A percentile compares a stretch with the other conserved stretches of the same genome.
These are phyloP conservation scores for Penicillium carneum DNA, from an alignment of 2,329 filamentous ascomycete species.

Conservation along the genomic window DNA sequence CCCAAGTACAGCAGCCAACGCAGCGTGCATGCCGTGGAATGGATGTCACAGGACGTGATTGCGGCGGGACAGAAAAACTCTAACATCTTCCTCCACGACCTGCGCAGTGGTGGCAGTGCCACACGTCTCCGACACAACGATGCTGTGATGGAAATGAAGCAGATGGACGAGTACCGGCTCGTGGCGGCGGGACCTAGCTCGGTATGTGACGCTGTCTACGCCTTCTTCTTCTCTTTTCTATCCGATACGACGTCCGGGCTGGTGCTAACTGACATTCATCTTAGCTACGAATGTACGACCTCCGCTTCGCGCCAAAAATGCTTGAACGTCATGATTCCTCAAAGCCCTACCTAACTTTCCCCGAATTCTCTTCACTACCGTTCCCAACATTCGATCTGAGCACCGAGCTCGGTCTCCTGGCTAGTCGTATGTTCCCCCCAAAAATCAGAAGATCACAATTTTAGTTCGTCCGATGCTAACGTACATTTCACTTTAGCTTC, in stretches of 20 bases:
- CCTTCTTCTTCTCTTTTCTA: neutral
- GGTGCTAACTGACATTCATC: neutral
- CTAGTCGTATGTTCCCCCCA: conserved; percentile 42
- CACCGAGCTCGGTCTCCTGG: conserved; percentile 48
- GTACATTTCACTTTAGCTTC: conserved; percentile 36
- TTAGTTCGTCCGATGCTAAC: neutral
- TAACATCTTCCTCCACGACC: conserved; percentile 46
- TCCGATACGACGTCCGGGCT: neutral
- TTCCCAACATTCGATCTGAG: conserved; percentile 49
- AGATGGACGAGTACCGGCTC: conserved; percentile 46
- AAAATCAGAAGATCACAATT: neutral
- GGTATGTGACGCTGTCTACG: conserved; percentile 32
- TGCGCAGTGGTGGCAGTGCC: conserved; percentile 44
- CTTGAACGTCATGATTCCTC: conserved; percentile 40
- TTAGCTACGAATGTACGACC: conserved; percentile 53
- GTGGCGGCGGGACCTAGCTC: conserved; percentile 45
- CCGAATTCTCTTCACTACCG: conserved; percentile 39
- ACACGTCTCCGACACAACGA: conserved; percentile 47
- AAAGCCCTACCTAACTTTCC: conserved; percentile 47
- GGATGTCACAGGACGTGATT: conserved; percentile 48
- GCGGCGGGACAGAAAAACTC: conserved; percentile 48
- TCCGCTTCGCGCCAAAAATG: conserved; percentile 45
- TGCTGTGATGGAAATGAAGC: conserved; percentile 46
- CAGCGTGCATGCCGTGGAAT: conserved; percentile 48
- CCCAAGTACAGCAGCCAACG: neutral